Evolutionary conservation across 1,139 yeast species (phyloP), one percentile per base, ranked within the genome.

Genomic region (Geotrichum fermentans): DNA sequence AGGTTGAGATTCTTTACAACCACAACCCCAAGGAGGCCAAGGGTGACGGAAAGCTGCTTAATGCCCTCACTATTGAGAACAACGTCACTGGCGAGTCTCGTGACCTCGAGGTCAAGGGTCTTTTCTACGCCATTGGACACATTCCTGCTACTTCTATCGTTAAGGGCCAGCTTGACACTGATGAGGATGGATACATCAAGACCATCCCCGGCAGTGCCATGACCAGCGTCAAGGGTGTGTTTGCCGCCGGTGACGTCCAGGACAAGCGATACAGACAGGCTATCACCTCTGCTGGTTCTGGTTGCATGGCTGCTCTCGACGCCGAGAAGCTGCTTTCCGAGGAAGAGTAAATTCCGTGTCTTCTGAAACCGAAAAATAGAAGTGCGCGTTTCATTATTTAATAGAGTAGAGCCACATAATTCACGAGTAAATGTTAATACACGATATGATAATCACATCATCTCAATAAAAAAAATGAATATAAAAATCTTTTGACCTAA

Each of bases 211-310:
- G 97, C 55, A 74, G 95, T 17, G 74, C 97, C 28, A 70, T 74
- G 61, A 94, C 98, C 45, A 82, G 94, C n/a, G 78, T 90, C 55
- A 80, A 79, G 63, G 97, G 97, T 67, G 86, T 92, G 55, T 92
- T 83, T 61, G 99, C 99, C 55, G 98, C 98, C 54, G 98, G 99
- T 73, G 99, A 92, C 68, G 98, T 92, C 47, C 98, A 92, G 72
- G 99, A 92, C 70, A 84, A 88, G 71, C 80, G 79, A 67, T 92
- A 90, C 72, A 86, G 98, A 82, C 99, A 92, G 74, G 99, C 99
- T 52, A 88, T 92, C 66, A 92, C 99, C 45, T 89, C 97, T 66
- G 98, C 98, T 29, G 99, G 98, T 65, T 79, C 96, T 57, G 99
- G 99, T 56, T 92, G 98, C 77, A 92, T 90, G 97, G 99, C 99